These are phyloP conservation scores for Diaporthe australafricana DNA, from an alignment of 2,329 filamentous ascomycete species.

Conservation along the genomic window DNA sequence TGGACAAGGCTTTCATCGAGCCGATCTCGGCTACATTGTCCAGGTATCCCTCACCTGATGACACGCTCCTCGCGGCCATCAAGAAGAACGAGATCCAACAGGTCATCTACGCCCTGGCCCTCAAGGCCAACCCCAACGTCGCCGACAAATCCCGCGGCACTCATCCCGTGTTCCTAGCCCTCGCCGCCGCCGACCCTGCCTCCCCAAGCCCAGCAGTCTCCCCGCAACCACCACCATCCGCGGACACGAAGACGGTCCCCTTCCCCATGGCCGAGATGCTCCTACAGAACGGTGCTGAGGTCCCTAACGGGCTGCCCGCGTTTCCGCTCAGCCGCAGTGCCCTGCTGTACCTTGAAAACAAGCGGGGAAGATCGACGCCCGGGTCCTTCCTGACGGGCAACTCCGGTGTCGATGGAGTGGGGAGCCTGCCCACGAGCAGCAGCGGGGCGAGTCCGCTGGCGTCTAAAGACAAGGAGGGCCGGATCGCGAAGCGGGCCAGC, in stretches of 20 bases:
- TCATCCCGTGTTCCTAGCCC: slow-evolving; percentile 88
- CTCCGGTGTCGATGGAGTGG: slow-evolving; percentile 64
- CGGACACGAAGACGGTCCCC: slow-evolving; percentile 66
- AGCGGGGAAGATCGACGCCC: slow-evolving; percentile 60
- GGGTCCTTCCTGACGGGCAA: slow-evolving; percentile 40
- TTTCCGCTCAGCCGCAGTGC: slow-evolving; percentile 87
- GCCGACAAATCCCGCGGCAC: slow-evolving; percentile 88
- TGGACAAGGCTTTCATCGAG: slow-evolving; percentile 84
- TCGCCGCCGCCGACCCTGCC: slow-evolving; percentile 92
- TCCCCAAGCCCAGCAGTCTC: slow-evolving; percentile 68
- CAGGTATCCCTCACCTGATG: slow-evolving; percentile 82
- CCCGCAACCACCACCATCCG: slow-evolving; percentile 53
- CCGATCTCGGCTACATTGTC: slow-evolving; percentile 81
- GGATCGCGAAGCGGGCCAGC: slow-evolving; percentile 82
- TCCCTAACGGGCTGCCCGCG: slow-evolving; percentile 79
- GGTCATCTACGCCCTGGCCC: slow-evolving; percentile 88
- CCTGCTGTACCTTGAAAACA: slow-evolving; percentile 87
- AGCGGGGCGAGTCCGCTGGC: slow-evolving; percentile 42
- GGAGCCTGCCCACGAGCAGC: slow-evolving; percentile 65
- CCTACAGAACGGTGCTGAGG: slow-evolving; percentile 92
- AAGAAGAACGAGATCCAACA: slow-evolving; percentile 97
- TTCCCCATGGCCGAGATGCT: slow-evolving; percentile 94
- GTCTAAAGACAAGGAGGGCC: slow-evolving; percentile 71
- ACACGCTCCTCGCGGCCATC: slow-evolving; percentile 89
- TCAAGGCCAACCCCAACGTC: slow-evolving; percentile 88